Evolutionary conservation across 495 filamentous ascomycete genomes (phyloP).

Genomic region (Pseudomonodictys pantanalensis): DNA sequence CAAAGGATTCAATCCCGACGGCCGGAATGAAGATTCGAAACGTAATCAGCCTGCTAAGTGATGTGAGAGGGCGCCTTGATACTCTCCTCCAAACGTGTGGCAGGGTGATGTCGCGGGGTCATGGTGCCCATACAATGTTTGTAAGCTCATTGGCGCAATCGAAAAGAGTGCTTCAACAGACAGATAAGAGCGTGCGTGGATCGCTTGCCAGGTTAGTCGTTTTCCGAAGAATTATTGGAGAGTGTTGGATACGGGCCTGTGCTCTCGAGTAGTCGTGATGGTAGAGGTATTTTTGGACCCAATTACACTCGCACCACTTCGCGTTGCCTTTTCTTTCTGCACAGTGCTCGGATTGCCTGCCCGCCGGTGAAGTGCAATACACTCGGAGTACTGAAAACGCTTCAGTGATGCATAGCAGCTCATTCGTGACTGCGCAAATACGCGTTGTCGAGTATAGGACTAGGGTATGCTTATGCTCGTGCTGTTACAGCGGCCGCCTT

Average conservation of each 20-base stretch:
- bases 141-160: neutral
- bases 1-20: slow-evolving; percentile 11
- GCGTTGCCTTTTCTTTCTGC: neutral
- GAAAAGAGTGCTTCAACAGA: neutral
- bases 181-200: neutral
- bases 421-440: too few species aligned
- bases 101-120: neutral
- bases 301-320: neutral
- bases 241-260: slow-evolving; percentile 1
- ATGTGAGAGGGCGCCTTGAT: neutral
- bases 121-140: neutral
- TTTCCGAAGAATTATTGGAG: slow-evolving; percentile 6
- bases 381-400: too few species aligned
- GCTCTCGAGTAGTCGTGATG: neutral
- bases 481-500: neutral
- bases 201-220: neutral
- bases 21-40: neutral
- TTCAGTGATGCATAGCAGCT: too few species aligned
- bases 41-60: slow-evolving; percentile 6
- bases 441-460: neutral
- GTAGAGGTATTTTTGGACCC: neutral
- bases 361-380: neutral
- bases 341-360: neutral
- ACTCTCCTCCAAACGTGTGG: neutral
- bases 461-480: neutral